A percentile compares a stretch with the other conserved stretches of the same genome.
Conservation (phyloP, 208 protist genomes). For the Leishmania braziliensis region DNA sequence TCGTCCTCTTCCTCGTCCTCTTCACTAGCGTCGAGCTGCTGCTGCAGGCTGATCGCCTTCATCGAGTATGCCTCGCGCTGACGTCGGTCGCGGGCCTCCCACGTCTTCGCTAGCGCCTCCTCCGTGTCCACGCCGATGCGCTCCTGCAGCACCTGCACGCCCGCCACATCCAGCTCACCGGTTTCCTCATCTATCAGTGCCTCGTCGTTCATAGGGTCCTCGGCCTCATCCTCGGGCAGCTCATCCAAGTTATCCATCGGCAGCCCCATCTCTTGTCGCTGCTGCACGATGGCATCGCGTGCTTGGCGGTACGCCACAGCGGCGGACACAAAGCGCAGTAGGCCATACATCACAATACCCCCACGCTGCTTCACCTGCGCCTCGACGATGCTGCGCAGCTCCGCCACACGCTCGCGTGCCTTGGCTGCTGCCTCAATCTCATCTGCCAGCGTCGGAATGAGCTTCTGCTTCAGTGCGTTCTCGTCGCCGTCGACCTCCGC, state of each 20-base stretch:
- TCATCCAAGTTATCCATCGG: constrained; percentile 50
- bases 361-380: constrained; percentile 55
- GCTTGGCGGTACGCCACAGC: constrained; percentile 72
- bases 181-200: constrained; percentile 67
- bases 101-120: constrained; percentile 74
- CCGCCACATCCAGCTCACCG: constrained; percentile 58
- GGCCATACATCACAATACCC: constrained; percentile 60
- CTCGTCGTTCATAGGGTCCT: constrained; percentile 74
- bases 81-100: constrained; percentile 60
- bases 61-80: constrained; percentile 49
- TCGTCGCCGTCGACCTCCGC: constrained; percentile 10
- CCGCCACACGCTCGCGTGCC: constrained; percentile 34
- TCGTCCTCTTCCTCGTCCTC: constrained; percentile 66
- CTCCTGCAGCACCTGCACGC: constrained; percentile 49
- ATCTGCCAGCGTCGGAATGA: constrained; percentile 22
- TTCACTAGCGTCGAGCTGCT: constrained; percentile 40
- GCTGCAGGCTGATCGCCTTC: constrained; percentile 41
- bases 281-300: constrained; percentile 54
- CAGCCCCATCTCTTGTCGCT: constrained; percentile 47
- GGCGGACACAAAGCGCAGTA: constrained; percentile 58
- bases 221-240: constrained; percentile 75
- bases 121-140: constrained; percentile 71
- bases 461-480: background rate
- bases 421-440: constrained; percentile 30
- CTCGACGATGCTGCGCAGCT: constrained; percentile 44